A percentile compares a stretch with the other conserved stretches of the same genome.
phyloP scores from a whole-genome alignment of 2,329 filamentous ascomycete species.

The Alternaria sp. region DNA sequence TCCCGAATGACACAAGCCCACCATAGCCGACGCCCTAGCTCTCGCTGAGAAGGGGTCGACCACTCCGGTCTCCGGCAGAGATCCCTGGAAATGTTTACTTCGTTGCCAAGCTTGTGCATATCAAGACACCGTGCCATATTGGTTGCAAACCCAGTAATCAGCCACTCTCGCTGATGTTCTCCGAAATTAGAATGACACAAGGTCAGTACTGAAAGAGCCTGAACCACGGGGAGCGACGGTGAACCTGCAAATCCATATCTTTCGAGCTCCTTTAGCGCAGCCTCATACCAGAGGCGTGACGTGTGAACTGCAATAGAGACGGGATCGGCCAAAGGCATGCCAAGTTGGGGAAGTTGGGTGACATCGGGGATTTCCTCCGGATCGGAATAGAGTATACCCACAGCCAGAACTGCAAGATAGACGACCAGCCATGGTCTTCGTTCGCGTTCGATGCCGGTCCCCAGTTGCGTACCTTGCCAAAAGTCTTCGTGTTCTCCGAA shows the following conservation, averaged over 20 bases:
- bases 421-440: slow-evolving; percentile 16
- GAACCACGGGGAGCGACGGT: slow-evolving; percentile 12
- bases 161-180: slow-evolving; percentile 23
- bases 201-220: slow-evolving; percentile 16
- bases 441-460: slow-evolving; percentile 9
- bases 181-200: slow-evolving; percentile 23
- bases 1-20: slow-evolving; percentile 24
- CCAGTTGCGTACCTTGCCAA: slow-evolving; percentile 14
- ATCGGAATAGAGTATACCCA: slow-evolving; percentile 18
- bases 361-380: slow-evolving; percentile 10
- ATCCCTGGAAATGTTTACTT: slow-evolving; percentile 12
- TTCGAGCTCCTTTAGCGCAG: slow-evolving; percentile 20
- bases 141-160: slow-evolving; percentile 19
- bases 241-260: slow-evolving; percentile 9
- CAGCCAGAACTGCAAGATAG: slow-evolving; percentile 21
- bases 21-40: slow-evolving; percentile 20
- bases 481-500: slow-evolving; percentile 18
- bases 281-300: slow-evolving; percentile 21
- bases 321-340: slow-evolving; percentile 3
- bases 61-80: slow-evolving; percentile 18
- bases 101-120: slow-evolving; percentile 23
- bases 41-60: slow-evolving; percentile 11
- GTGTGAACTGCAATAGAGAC: slow-evolving; percentile 14
- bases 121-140: slow-evolving; percentile 21
- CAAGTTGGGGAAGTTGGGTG: slow-evolving; percentile 15